Base-by-base conservation (phyloP, 176 grass and related monocot genomes). In the sorghum (Sorghum bicolor) region DNA sequence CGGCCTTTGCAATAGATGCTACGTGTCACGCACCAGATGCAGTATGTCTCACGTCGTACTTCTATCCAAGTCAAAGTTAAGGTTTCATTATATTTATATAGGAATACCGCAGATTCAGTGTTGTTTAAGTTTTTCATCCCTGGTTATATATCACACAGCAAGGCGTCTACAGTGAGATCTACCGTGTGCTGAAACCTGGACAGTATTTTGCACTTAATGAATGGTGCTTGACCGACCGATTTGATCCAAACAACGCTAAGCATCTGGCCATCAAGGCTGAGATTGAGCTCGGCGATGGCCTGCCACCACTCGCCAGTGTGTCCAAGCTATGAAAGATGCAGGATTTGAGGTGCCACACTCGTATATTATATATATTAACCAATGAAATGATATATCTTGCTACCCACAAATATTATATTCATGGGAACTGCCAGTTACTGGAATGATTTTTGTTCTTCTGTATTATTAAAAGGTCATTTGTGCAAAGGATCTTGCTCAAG, bases 11-110 rank as follows among this genome's bases (percentile, higher is more conserved):
- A 11, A 73, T 94, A 82, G 33, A 87, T 50, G 89, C 92, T 69
- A 91, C 92, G 70, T 89, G 86, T 43, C 89, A 94, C 81, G 92
- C 92, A 19, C 89, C 92, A 13, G 81, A 94, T 60, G 84, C 58
- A 12, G 92, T 91, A 85, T 50, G 67, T 64, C 64, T 63, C 77
- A 0, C 20, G 4, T 58, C 20, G 10, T 58, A 58, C 22, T 58
- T 58, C 22, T 58, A 0, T 58, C 53, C 20, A 24, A 58, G n/a
- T 58, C 22, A 39, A 17, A 57, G 2, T n/a, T 2, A n/a, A n/a
- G 20, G 6, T 55, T 55, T 55, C 52, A 57, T n/a, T n/a, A n/a
- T n/a, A n/a, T n/a, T n/a, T n/a, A n/a, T n/a, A n/a, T 0, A 58
- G 22, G 20, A 24, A 58, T 58, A 58, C 1, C n/a, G 8, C 3